These are phyloP conservation scores for Penicillium silybi DNA, from an alignment of 495 filamentous ascomycete genomes.

Conservation along the genomic window DNA sequence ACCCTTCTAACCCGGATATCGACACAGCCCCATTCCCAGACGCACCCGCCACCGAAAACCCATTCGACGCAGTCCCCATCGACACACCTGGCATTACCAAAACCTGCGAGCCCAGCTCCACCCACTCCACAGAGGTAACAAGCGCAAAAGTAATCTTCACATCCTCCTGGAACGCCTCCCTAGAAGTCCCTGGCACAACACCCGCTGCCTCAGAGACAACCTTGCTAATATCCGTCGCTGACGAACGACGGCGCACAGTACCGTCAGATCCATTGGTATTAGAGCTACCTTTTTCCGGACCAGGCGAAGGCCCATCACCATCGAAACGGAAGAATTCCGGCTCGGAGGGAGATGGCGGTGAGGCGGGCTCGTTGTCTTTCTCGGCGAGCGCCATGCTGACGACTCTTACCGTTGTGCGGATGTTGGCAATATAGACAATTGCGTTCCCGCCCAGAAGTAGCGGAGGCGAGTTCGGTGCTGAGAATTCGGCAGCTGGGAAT, in stretches of 20 bases:
- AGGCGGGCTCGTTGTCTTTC: slow-evolving; percentile 24
- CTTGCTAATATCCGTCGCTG: slow-evolving; percentile 23
- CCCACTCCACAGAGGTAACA: slow-evolving; percentile 73
- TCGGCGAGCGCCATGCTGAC: slow-evolving; percentile 46
- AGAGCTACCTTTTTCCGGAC: slow-evolving; percentile 14
- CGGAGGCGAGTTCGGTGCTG: slow-evolving; percentile 35
- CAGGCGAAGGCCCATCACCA: slow-evolving; percentile 47
- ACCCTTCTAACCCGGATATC: slow-evolving; percentile 44
- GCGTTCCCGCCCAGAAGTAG: slow-evolving; percentile 59
- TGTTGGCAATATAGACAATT: slow-evolving; percentile 79
- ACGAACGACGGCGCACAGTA: slow-evolving; percentile 4
- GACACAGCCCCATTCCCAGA: slow-evolving; percentile 3
- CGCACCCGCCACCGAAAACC: slow-evolving; percentile 21
- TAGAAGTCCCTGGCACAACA: slow-evolving; percentile 14
- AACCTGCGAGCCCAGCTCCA: slow-evolving; percentile 74
- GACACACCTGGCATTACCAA: slow-evolving; percentile 67
- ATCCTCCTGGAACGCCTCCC: slow-evolving; percentile 25
- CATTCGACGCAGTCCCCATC: slow-evolving; percentile 27
- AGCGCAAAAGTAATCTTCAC: slow-evolving; percentile 73
- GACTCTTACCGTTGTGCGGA: slow-evolving; percentile 75
- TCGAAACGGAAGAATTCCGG: slow-evolving; percentile 66
- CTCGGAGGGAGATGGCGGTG: slow-evolving; percentile 25
- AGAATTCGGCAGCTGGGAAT: slow-evolving; percentile 40
- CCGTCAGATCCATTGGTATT: not conserved
- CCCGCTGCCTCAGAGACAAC: slow-evolving; percentile 13